Percentiles rank a stretch among this genome's conserved stretches.
Evolutionary conservation across 305 asterid genomes (phyloP).

Genomic region (Rubia peregrina): DNA sequence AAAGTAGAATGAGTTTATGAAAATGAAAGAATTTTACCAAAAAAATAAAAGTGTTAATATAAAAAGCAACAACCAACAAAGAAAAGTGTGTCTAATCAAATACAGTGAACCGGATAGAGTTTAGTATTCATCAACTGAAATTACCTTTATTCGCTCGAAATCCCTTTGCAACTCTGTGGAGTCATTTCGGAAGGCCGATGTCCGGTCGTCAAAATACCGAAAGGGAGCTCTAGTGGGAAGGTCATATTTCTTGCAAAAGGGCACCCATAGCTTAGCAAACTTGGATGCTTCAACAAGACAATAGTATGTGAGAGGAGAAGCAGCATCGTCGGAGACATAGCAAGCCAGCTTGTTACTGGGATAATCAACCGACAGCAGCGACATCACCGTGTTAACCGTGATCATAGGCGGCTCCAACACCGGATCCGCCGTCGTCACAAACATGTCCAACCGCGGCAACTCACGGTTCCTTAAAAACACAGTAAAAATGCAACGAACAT

Average conservation of each 20-base stretch:
- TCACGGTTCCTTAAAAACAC: constrained; percentile 7
- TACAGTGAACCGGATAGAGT: too few relatives aligned
- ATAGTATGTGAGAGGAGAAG: constrained; percentile 30
- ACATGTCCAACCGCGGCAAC: constrained; percentile 32
- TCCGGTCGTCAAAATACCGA: constrained; percentile 20
- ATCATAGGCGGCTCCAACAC: constrained; percentile 29
- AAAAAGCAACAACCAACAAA: too few relatives aligned
- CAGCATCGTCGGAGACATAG: constrained; percentile 36
- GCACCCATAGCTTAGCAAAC: constrained; percentile 34
- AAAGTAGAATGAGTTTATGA: too few relatives aligned
- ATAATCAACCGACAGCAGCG: constrained; percentile 31
- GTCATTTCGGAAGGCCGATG: background rate
- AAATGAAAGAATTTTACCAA: too few relatives aligned
- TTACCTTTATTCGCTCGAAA: constrained; percentile 31
- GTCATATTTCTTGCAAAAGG: constrained; percentile 30
- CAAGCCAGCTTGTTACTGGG: constrained; percentile 31
- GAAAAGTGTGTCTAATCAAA: background rate
- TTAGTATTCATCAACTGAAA: background rate
- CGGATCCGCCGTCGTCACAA: constrained; percentile 36
- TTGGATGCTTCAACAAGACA: constrained; percentile 29
- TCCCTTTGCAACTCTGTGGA: constrained; percentile 23
- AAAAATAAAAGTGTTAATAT: too few relatives aligned
- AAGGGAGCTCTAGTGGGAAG: constrained; percentile 31
- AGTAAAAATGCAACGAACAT: background rate
- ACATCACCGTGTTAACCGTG: constrained; percentile 33